These are phyloP conservation scores for Clarkia xantiana DNA, from an alignment of 345 rosid species.

Conservation along the genomic window DNA sequence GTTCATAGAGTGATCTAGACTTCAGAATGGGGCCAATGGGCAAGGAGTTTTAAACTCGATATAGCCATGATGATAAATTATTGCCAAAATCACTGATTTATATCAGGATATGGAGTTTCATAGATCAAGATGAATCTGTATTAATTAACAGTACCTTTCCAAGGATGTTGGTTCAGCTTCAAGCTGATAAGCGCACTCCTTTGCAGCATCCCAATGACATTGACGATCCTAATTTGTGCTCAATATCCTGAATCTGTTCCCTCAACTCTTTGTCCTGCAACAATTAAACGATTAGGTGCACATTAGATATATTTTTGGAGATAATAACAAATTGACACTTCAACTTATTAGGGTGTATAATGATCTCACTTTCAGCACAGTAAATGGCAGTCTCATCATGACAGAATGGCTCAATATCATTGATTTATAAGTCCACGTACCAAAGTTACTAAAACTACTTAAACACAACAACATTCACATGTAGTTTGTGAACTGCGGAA, in stretches of 20 bases:
- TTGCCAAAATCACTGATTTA: no score
- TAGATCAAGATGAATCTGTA: not conserved
- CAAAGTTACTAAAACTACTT: no score
- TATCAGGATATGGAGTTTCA: not conserved
- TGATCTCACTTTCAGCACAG: conserved; percentile 56
- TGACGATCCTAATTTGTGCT: conserved; percentile 66
- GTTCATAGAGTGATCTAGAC: no score
- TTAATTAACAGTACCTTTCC: conserved; percentile 52
- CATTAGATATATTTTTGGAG: not conserved
- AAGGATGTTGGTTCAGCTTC: conserved; percentile 66
- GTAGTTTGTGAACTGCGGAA: no score
- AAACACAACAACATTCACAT: no score
- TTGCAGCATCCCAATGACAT: conserved; percentile 74
- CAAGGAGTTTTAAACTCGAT: no score
- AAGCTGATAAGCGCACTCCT: conserved; percentile 59
- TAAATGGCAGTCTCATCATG: conserved; percentile 84
- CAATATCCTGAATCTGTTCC: conserved; percentile 74
- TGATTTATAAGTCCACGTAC: conserved; percentile 61
- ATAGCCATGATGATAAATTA: no score
- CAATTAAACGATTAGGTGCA: not conserved
- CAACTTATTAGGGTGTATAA: not conserved
- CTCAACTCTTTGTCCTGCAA: conserved; percentile 76
- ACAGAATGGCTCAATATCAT: conserved; percentile 85
- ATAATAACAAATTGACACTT: not conserved
- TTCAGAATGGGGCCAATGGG: no score